Evolutionary conservation across 2,329 filamentous ascomycete species (phyloP).

Genomic region (Colletotrichum sp.): DNA sequence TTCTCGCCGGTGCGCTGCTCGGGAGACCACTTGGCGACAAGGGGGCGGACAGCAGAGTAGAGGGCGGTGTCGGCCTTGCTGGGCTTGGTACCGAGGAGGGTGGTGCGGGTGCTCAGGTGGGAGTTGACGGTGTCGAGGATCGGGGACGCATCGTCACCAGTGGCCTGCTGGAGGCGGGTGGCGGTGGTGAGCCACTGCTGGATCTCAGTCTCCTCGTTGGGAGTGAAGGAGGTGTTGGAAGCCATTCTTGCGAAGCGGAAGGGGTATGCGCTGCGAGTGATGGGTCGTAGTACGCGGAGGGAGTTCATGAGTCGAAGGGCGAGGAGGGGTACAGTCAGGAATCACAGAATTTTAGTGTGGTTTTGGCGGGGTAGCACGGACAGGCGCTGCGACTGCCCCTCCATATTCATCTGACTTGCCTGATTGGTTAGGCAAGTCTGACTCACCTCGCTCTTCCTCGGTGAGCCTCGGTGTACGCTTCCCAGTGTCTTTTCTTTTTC

Average conservation of each 20-base stretch:
- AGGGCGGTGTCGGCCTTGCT: constrained; percentile 86
- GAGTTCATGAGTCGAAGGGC: constrained; percentile 44
- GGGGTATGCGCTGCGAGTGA: constrained; percentile 38
- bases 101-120: constrained; percentile 87
- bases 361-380: constrained; percentile 10
- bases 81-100: constrained; percentile 87
- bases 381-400: constrained; percentile 8
- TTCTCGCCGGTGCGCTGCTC: constrained; percentile 91
- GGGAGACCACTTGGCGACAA: constrained; percentile 79
- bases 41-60: constrained; percentile 78
- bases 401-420: background rate
- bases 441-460: background rate
- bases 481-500: background rate
- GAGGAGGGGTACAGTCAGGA: background rate
- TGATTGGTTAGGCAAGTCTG: background rate
- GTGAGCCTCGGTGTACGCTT: background rate
- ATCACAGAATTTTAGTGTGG: constrained; percentile 10
- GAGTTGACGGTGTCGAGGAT: constrained; percentile 83
- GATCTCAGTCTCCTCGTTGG: constrained; percentile 84
- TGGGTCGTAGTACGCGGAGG: constrained; percentile 42
- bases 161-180: constrained; percentile 66
- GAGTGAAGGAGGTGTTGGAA: constrained; percentile 73
- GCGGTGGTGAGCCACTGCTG: constrained; percentile 87
- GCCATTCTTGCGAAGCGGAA: constrained; percentile 62
- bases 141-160: constrained; percentile 63